These are phyloP conservation scores for Termitomyces titanicus DNA, from an alignment of 768 basidiomycete species.

Conservation along the genomic window DNA sequence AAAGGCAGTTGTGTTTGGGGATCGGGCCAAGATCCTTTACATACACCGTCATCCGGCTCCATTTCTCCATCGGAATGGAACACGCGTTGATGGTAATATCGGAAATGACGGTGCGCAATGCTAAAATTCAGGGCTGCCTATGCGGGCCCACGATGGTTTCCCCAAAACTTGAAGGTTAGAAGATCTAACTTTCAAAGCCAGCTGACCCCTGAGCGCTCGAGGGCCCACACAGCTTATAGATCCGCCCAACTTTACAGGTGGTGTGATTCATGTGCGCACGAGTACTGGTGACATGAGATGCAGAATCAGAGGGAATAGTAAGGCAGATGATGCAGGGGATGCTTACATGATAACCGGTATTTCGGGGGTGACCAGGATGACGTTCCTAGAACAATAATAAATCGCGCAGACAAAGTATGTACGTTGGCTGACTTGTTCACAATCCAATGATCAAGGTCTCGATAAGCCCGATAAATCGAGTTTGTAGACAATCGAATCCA, in stretches of 20 bases:
- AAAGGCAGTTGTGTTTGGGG: not conserved
- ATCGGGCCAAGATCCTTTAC: conserved; percentile 11
- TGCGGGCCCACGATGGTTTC: conserved; percentile 10
- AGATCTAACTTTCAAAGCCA: conserved; percentile 9
- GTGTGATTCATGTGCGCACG: not conserved
- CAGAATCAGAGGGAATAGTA: not conserved
- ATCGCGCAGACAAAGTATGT: not conserved
- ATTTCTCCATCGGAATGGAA: conserved; percentile 20
- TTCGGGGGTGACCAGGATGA: conserved; percentile 1
- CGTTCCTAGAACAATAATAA: conserved; percentile 4
- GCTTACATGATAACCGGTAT: conserved; percentile 10
- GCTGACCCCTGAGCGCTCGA: conserved; percentile 11
- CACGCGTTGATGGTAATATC: conserved; percentile 8
- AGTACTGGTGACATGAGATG: conserved; percentile 4
- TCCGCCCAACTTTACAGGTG: not conserved
- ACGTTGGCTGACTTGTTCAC: not conserved
- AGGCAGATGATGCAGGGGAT: conserved; percentile 7
- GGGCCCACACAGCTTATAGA: not conserved
- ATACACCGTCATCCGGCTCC: conserved; percentile 10
- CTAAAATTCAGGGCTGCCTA: conserved; percentile 1
- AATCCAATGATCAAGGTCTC: not conserved
- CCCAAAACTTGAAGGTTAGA: conserved; percentile 5
- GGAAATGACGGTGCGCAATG: conserved; percentile 13
- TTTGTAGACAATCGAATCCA: not conserved
- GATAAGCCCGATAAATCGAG: not conserved